Evolutionary conservation across 2,329 filamentous ascomycete genomes (phyloP).

Genomic region (Plenodomus biglobosus): DNA sequence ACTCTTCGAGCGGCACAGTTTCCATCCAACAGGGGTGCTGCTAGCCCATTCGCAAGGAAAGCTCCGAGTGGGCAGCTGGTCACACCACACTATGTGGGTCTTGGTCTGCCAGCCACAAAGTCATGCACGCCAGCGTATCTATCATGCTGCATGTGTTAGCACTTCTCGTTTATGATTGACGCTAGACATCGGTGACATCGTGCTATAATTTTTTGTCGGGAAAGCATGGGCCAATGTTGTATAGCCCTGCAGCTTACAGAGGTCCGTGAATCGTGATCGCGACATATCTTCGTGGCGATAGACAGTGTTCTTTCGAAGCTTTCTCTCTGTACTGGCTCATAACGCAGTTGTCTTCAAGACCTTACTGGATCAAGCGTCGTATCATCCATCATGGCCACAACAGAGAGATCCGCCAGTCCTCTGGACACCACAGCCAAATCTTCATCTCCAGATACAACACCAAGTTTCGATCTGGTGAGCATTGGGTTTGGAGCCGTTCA

Average conservation of each 20-base stretch:
- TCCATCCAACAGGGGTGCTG: conserved; percentile 5
- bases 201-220: conserved; percentile 12
- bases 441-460: conserved; percentile 12
- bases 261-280: conserved; percentile 5
- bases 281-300: conserved; percentile 6
- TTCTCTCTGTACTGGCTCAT: conserved; percentile 1
- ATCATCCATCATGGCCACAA: conserved; percentile 23
- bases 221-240: conserved; percentile 6
- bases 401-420: conserved; percentile 14
- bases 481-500: conserved; percentile 42
- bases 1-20: conserved; percentile 8
- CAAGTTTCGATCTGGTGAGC: conserved; percentile 38
- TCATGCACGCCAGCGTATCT: conserved; percentile 21
- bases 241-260: conserved; percentile 1
- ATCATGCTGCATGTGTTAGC: conserved; percentile 12
- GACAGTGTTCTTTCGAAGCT: conserved; percentile 7
- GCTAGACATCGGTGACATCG: conserved; percentile 26
- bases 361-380: background rate
- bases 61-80: conserved; percentile 22
- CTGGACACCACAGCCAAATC: conserved; percentile 15
- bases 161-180: conserved; percentile 5
- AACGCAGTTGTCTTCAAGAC: background rate
- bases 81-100: conserved; percentile 29
- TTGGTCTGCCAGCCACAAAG: conserved; percentile 14
- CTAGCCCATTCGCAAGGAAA: conserved; percentile 10